Evolutionary conservation across 179 eudicot species (phyloP), one percentile per base, ranked within the genome.

Genomic region (Dionaea muscipula): DNA sequence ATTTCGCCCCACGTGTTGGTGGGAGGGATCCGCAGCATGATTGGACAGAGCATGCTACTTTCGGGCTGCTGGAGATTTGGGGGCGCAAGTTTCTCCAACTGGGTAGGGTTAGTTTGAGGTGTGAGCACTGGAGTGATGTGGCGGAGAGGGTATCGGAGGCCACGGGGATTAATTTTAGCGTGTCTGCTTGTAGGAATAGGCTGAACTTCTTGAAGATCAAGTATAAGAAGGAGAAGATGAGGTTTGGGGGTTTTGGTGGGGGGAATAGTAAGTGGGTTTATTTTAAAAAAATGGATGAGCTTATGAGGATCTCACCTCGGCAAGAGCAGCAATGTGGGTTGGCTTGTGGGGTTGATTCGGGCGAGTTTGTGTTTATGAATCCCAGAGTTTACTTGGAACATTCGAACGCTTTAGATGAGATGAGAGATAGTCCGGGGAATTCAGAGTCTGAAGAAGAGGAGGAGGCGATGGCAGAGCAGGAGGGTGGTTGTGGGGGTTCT

Each of bases 301-400:
- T 93, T n/a, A n/a, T n/a, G n/a, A n/a, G n/a, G 18, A 61, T 71
- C 68, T 70, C 84, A 4, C 74, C 81, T 0, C 33, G 74, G 60
- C 70, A 67, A 9, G 45, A 68, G n/a, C 85, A 83, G 56, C 87
- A 79, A 61, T 50, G 73, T 41, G 94, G 91, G 43, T 65, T 93
- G 26, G 78, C 93, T 11, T 87, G 99, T 49, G 99, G 99, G 51
- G 68, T 93, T 41, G 99, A 93, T 73, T 82, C 94, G 0, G 96
- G 99, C 35, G 99, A 93, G 64, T 93, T 82, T 20, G 95, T 93
- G 60, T 93, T 93, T 68, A 84, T 82, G 96, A 73, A 84, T 23
- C 94, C 89, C 1, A 62, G 57, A 22, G 78, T 70, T 16, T 75
- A 74, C 56, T 51, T 88, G 83, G 78, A 78, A 41, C 73, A 59